Evolutionary conservation across 2,329 filamentous ascomycete genomes (phyloP).

Genomic region (Ophiostoma quercus): DNA sequence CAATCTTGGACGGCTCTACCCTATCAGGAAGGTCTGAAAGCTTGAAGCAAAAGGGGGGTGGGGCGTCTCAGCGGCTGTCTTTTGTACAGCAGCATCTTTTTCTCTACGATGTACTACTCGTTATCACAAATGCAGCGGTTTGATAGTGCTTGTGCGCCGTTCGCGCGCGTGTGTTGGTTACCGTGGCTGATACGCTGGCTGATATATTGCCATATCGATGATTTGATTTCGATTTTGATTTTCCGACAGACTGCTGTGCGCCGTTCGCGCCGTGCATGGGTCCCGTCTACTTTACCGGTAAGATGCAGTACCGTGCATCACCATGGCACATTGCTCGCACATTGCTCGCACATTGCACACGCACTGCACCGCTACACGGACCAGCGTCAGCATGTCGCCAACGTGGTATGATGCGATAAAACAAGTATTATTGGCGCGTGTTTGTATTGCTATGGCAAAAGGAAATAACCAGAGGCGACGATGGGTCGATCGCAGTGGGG

Average conservation of each 20-base stretch:
- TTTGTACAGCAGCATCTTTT: not conserved
- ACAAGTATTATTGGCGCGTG: not conserved
- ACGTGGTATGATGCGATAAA: not conserved
- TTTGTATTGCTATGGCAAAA: not conserved
- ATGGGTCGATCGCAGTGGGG: not conserved
- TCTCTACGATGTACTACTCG: not conserved
- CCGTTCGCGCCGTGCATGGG: not conserved
- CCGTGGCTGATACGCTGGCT: too few species aligned
- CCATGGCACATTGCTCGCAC: too few species aligned
- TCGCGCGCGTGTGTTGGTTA: not conserved
- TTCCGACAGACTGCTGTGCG: too few species aligned
- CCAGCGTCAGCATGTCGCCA: not conserved
- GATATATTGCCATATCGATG: too few species aligned
- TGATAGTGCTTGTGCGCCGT: not conserved
- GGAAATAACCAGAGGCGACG: not conserved
- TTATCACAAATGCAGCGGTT: not conserved
- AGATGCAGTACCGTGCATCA: not conserved
- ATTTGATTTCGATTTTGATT: too few species aligned
- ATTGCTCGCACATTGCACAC: not conserved
- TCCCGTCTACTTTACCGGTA: not conserved
- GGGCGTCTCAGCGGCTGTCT: not conserved
- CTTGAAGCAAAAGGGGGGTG: constrained; percentile 4
- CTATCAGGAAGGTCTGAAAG: constrained; percentile 6
- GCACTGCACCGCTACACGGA: not conserved
- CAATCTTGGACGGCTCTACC: not conserved